Percentiles rank a stretch among this genome's conserved stretches.
Evolutionary conservation across 2,329 filamentous ascomycete genomes (phyloP).

Genomic region (Ramularia endophylla): DNA sequence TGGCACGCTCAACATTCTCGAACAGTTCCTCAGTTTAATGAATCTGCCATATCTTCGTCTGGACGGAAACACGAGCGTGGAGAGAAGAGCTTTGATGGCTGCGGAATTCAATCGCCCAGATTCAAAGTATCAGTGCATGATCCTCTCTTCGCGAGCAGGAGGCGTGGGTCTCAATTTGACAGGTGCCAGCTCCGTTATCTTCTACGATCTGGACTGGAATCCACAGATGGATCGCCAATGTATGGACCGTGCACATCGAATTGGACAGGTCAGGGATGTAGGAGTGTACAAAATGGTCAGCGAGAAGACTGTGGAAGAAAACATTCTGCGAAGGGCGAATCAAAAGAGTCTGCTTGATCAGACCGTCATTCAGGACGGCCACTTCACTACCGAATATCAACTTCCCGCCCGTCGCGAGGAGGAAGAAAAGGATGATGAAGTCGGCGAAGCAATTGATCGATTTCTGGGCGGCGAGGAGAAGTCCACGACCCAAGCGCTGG

Average conservation of each 20-base stretch:
- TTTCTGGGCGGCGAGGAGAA: slow-evolving; percentile 64
- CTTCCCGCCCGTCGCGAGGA: slow-evolving; percentile 51
- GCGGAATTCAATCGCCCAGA: slow-evolving; percentile 92
- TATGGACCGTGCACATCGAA: slow-evolving; percentile 93
- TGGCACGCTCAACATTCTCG: slow-evolving; percentile 92
- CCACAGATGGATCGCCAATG: slow-evolving; percentile 99
- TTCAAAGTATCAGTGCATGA: slow-evolving; percentile 86
- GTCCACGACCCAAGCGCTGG: slow-evolving; percentile 65
- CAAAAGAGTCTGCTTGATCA: slow-evolving; percentile 98
- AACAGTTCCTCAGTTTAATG: slow-evolving; percentile 97
- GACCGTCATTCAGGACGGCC: slow-evolving; percentile 95
- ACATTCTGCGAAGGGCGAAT: slow-evolving; percentile 91
- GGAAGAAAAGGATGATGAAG: slow-evolving; percentile 60
- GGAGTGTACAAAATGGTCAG: slow-evolving; percentile 75
- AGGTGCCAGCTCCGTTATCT: slow-evolving; percentile 95
- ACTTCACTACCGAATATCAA: slow-evolving; percentile 87
- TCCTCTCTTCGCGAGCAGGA: slow-evolving; percentile 88
- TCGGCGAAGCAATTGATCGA: slow-evolving; percentile 77
- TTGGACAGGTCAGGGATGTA: slow-evolving; percentile 94
- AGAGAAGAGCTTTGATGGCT: slow-evolving; percentile 89
- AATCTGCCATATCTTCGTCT: slow-evolving; percentile 94
- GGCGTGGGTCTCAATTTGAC: slow-evolving; percentile 95
- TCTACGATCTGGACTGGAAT: slow-evolving; percentile 99
- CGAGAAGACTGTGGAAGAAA: slow-evolving; percentile 82
- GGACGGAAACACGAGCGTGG: slow-evolving; percentile 93